A percentile compares a stretch with the other conserved stretches of the same genome.
Conservation (phyloP, 495 filamentous ascomycete genomes). For the Tetracladium marchalianum region DNA sequence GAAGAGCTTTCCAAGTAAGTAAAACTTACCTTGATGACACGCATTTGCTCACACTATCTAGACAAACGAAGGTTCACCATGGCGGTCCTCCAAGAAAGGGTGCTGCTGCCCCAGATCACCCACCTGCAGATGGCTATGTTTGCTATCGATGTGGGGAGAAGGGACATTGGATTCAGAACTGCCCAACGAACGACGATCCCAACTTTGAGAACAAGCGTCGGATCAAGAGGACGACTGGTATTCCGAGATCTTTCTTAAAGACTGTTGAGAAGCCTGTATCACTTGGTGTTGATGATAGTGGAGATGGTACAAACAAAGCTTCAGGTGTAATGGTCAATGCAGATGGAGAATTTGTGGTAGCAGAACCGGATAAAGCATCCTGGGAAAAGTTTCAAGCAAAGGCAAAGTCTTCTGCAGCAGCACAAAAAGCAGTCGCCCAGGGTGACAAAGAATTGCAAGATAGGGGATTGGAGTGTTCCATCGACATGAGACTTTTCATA, state of each 20-base stretch:
- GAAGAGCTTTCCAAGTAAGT: slow-evolving; percentile 89
- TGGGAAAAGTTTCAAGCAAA: slow-evolving; percentile 98
- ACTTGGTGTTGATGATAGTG: slow-evolving; percentile 60
- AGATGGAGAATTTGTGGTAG: slow-evolving; percentile 93
- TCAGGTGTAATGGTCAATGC: slow-evolving; percentile 91
- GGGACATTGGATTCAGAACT: slow-evolving; percentile 96
- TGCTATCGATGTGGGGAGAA: slow-evolving; percentile 98
- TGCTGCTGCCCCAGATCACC: slow-evolving; percentile 77
- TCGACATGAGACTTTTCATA: slow-evolving; percentile 95
- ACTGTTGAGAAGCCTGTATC: slow-evolving; percentile 84
- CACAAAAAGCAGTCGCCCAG: slow-evolving; percentile 59
- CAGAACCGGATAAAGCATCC: slow-evolving; percentile 83
- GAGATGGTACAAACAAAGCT: slow-evolving; percentile 67
- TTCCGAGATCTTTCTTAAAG: slow-evolving; percentile 85
- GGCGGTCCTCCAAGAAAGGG: slow-evolving; percentile 42
- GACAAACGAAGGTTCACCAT: slow-evolving; percentile 43
- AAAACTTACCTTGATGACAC: not conserved
- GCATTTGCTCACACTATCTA: slow-evolving; percentile 29
- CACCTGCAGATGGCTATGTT: slow-evolving; percentile 84
- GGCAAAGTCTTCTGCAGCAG: slow-evolving; percentile 70
- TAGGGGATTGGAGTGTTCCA: slow-evolving; percentile 79
- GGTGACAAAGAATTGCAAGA: slow-evolving; percentile 75
- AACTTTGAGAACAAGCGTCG: slow-evolving; percentile 84
- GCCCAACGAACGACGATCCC: slow-evolving; percentile 95
- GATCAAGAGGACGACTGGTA: slow-evolving; percentile 91